A percentile compares a stretch with the other conserved stretches of the same genome.
phyloP scores from a whole-genome alignment of 306 rosid species.

The Trichosanthes truncata region DNA sequence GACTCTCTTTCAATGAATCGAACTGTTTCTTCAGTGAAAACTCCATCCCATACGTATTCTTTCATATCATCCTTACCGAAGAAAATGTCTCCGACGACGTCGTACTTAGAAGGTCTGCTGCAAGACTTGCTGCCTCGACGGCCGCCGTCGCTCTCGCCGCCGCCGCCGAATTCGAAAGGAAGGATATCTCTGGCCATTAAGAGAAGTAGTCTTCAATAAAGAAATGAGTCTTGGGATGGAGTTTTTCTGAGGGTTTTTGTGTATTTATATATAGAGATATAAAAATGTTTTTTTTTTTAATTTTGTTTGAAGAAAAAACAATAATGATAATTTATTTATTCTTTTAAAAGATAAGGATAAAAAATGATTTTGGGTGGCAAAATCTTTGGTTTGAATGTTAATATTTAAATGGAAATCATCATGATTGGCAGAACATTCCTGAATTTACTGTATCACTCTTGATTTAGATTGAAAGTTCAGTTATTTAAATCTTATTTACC shows the following conservation, averaged over 20 bases:
- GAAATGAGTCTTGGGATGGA: background rate
- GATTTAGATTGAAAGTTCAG: background rate
- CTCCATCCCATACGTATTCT: slow-evolving; percentile 10
- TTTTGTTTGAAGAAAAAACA: background rate
- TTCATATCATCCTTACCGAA: slow-evolving; percentile 24
- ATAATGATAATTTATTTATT: background rate
- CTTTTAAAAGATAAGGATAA: background rate
- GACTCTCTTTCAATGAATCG: slow-evolving; percentile 23
- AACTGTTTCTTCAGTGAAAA: slow-evolving; percentile 17
- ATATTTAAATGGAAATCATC: background rate
- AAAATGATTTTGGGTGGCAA: background rate
- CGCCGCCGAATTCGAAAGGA: background rate
- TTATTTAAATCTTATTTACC: background rate
- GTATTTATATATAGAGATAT: background rate
- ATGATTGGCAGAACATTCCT: background rate
- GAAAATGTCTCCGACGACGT: slow-evolving; percentile 16
- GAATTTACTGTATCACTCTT: background rate
- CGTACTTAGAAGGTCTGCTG: background rate
- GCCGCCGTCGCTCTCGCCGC: background rate
- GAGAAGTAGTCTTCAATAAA: background rate
- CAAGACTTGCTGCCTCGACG: background rate
- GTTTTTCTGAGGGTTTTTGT: background rate
- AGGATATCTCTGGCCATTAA: background rate
- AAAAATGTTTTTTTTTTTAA: background rate
- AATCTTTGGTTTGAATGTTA: background rate